Evolutionary conservation across 768 basidiomycete species (phyloP).

Genomic region (Daedaleopsis sinensis): DNA sequence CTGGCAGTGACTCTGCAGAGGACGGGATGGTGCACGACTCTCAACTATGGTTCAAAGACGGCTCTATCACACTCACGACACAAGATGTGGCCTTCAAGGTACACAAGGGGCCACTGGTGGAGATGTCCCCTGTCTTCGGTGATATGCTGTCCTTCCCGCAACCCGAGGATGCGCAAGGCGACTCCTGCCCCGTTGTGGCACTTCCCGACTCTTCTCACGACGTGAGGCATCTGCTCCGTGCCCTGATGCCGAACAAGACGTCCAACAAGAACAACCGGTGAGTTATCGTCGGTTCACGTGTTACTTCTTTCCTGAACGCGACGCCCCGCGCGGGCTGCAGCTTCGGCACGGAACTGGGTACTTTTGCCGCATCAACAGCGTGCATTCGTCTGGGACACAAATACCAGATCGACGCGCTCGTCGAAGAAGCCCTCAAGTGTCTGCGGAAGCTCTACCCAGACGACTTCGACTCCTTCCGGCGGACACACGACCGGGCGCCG

Average conservation of each 20-base stretch:
- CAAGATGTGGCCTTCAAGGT: constrained; percentile 2
- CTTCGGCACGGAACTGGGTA: neutral
- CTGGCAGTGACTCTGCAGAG: no score
- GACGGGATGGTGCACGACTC: neutral
- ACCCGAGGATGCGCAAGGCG: neutral
- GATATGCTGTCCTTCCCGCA: constrained; percentile 15
- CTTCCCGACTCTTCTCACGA: neutral
- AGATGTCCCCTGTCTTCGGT: constrained; percentile 14
- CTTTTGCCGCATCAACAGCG: neutral
- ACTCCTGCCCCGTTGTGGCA: neutral
- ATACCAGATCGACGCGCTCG: neutral
- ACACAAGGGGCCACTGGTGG: constrained; percentile 5
- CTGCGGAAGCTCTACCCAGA: neutral
- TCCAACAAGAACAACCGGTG: neutral
- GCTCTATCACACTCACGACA: constrained; percentile 8
- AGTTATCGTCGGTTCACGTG: neutral
- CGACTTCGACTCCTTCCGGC: neutral
- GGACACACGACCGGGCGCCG: neutral
- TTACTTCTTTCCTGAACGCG: no score
- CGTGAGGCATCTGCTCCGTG: neutral
- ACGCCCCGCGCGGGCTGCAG: no score
- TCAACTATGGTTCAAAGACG: constrained; percentile 10
- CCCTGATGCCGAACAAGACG: neutral
- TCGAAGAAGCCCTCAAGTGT: neutral
- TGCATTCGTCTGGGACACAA: neutral